Evolutionary conservation across 2,329 filamentous ascomycete species (phyloP), one percentile per base, ranked within the genome.

Genomic region (Dactylellina haptotyla): DNA sequence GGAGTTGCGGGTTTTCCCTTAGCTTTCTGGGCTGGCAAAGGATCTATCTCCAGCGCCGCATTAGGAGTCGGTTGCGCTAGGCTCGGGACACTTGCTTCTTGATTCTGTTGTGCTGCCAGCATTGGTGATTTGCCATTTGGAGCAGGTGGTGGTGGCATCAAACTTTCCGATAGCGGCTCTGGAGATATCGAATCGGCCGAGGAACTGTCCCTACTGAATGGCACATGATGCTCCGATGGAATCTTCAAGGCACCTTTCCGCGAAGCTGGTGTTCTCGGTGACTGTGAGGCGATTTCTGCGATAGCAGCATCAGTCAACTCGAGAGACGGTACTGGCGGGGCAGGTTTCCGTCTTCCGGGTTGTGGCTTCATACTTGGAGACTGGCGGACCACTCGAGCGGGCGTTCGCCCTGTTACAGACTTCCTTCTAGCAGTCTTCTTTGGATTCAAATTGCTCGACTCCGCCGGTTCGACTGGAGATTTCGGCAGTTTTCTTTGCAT

Each of bases 341-440:
- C 82, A 3, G 81, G 81, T 79, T 85, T 87, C 76, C 69, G 69
- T 57, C 61, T 37, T 26, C 84, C 84, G 39, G 85, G 84, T 77
- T 87, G 84, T 9, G 89, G 86, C 79, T 91, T 92, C 34, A 88
- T 85, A 58, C 92, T 91, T 2, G 90, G 89, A 10, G 89, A 92
- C 80, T 90, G 88, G 77, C 88, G 87, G 64, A 78, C 76, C 25
- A 91, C 83, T 39, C 83, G 81, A 48, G 53, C 61, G 5, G 70
- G 64, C 25, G 63, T 57, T 32, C 70, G 53, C 23, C 32, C 50
- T 14, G 56, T 75, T 28, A 75, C 51, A 41, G 70, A 67, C 32
- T 75, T 75, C 30, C 70, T 75, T 51, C 70, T 65, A 4, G 70
- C 51, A 10, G 61, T 58, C 63, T 75, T 69, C 57, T 67, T 69